phyloP scores from a whole-genome alignment of 352 stramenopile species.

The Thraustochytrium sp. region DNA sequence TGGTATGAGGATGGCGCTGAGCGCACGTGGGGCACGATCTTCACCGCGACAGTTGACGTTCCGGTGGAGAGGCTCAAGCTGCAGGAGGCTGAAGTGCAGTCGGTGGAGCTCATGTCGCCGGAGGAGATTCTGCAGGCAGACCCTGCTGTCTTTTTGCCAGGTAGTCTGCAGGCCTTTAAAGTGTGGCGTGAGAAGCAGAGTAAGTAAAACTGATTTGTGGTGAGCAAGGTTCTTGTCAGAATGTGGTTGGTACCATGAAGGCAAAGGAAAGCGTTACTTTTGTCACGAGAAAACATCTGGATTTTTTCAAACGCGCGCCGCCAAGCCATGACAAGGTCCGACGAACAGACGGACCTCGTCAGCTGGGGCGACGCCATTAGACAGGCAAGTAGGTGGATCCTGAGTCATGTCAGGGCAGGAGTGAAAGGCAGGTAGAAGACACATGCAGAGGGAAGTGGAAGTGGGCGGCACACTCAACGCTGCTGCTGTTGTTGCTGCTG shows the following conservation, averaged over 20 bases:
- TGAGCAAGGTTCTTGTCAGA: not conserved
- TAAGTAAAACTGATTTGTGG: not conserved
- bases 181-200: not conserved
- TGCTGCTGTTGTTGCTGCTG: not conserved
- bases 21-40: conserved; percentile 11
- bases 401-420: no score
- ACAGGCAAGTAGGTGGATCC: no score
- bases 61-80: conserved; percentile 45
- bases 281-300: no score
- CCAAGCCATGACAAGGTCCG: no score
- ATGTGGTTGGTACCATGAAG: no score
- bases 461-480: no score
- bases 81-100: conserved; percentile 53
- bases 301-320: no score
- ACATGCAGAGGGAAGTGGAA: no score
- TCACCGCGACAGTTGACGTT: not conserved
- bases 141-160: not conserved
- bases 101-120: conserved; percentile 50
- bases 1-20: conserved; percentile 45
- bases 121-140: conserved; percentile 43
- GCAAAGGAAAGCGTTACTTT: no score
- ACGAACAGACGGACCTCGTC: no score
- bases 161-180: not conserved
- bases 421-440: no score
- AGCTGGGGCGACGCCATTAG: no score